phyloP scores from a whole-genome alignment of 129 eudicot genomes.

The Saposhnikovia divaricata region DNA sequence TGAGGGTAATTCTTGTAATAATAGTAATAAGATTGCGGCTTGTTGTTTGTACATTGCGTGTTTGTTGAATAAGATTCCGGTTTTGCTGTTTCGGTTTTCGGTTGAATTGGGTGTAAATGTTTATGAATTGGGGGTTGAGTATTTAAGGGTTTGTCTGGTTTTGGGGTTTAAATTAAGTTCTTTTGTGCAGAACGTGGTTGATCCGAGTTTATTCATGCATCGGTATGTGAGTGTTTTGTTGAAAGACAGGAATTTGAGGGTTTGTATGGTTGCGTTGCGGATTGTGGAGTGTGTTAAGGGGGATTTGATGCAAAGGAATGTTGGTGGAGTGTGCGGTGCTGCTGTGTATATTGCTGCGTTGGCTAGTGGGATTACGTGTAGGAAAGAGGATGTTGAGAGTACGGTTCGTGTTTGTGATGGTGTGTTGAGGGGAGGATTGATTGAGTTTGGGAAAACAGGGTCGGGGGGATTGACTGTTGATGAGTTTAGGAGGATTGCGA shows the following conservation, averaged over 20 bases:
- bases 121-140: conserved; percentile 68
- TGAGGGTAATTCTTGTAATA: conserved; percentile 14
- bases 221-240: conserved; percentile 46
- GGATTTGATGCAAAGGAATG: conserved; percentile 89
- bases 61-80: conserved; percentile 54
- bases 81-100: conserved; percentile 64
- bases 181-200: conserved; percentile 64
- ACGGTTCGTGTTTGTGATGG: conserved; percentile 75
- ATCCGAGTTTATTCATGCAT: conserved; percentile 81
- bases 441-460: conserved; percentile 66
- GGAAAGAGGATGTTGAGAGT: conserved; percentile 48
- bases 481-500: background rate
- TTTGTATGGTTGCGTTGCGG: conserved; percentile 46
- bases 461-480: conserved; percentile 64
- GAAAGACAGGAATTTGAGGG: conserved; percentile 28
- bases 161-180: conserved; percentile 52
- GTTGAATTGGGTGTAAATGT: conserved; percentile 52
- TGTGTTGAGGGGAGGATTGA: conserved; percentile 57
- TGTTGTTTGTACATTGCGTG: conserved; percentile 67
- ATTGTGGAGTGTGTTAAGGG: conserved; percentile 66
- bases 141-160: conserved; percentile 59
- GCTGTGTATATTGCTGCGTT: conserved; percentile 64
- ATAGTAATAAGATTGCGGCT: conserved; percentile 43
- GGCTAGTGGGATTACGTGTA: conserved; percentile 44
- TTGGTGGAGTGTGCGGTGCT: conserved; percentile 84